phyloP scores from a whole-genome alignment of 495 filamentous ascomycete species.

The Lasiosphaeria miniovina region DNA sequence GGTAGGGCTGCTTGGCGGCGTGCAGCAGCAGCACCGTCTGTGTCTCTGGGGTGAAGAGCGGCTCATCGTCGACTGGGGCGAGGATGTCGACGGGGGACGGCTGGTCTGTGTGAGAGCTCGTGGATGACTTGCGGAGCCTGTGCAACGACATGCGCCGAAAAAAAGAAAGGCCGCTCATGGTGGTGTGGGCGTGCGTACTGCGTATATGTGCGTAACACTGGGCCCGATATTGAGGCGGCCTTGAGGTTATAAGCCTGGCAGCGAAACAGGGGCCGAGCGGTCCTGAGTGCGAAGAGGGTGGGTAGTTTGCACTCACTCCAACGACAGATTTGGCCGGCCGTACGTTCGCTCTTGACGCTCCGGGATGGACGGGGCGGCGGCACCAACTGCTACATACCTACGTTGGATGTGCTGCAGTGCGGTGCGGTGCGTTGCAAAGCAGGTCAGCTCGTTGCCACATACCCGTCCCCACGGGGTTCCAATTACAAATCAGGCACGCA shows the following conservation, averaged over 20 bases:
- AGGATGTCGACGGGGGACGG: background rate
- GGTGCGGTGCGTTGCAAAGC: too few species aligned
- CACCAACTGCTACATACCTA: too few species aligned
- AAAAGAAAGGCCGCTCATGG: constrained; percentile 17
- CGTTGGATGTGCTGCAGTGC: too few species aligned
- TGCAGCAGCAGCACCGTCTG: constrained; percentile 47
- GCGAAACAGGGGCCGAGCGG: too few species aligned
- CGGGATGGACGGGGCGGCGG: too few species aligned
- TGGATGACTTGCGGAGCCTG: constrained; percentile 10
- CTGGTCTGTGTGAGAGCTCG: background rate
- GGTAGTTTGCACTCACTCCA: too few species aligned
- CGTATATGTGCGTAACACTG: background rate
- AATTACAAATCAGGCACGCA: constrained; percentile 18
- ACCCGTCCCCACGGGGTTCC: background rate
- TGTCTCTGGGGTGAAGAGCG: constrained; percentile 16
- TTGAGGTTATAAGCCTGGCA: too few species aligned
- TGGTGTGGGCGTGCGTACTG: background rate
- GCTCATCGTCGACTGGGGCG: constrained; percentile 1
- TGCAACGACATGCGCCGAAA: constrained; percentile 24
- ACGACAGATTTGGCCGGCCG: too few species aligned
- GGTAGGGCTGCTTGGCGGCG: constrained; percentile 42
- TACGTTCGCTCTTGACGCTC: too few species aligned
- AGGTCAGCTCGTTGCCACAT: too few species aligned
- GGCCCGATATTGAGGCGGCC: too few species aligned
- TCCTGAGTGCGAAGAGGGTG: too few species aligned